Base-by-base conservation (phyloP, 768 basidiomycete species). In the Naganishia friedmannii region DNA sequence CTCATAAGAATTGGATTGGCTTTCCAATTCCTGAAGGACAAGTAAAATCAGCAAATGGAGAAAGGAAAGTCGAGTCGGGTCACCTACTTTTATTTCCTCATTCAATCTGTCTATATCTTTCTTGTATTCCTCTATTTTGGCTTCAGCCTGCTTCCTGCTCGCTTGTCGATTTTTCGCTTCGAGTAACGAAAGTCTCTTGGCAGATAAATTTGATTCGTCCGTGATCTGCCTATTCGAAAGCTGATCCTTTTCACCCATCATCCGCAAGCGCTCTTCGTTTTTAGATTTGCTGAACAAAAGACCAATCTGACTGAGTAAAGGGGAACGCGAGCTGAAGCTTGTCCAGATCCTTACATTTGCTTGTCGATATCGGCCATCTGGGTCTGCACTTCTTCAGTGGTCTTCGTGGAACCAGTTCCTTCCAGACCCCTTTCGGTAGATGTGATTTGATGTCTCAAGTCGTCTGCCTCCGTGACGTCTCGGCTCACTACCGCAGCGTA, bases 301-400 rank as follows among this genome's bases (percentile, higher is more conserved):
- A 15, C 0, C 13, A 42, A 46, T 55, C 3, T 9, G 66, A n/a
- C 45, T 67, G 34, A 51, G 48, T 7, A 51, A 23, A n/a, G 34
- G 3, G 55, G 53, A 13, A 6, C 34, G 57, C 6, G 21, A 58
- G n/a, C 42, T 9, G 21, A 39, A 51, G 6, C 3, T 54, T 4
- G 54, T 1, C 51, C 31, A 15, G 31, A 21, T 3, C 45, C 68
- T 53, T 26, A 69, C 68, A 69, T 60, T 12, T 69, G 26, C n/a
- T 53, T 48, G 57, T 69, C 68, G 9, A 34, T 13, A 13, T 39
- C n/a, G 23, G 56, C 45, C 45, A 69, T 83, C 76, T 96, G 89
- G 29, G 74, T 82, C 78, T 97, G 90, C 19, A 97, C 89, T 56
- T 94, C 93, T 55, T 92, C 90, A 0, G 87, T 86, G 0, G 93